Evolutionary conservation across 352 stramenopile genomes (phyloP), one percentile per base, ranked within the genome.

Genomic region (Phytophthora palmivora): DNA sequence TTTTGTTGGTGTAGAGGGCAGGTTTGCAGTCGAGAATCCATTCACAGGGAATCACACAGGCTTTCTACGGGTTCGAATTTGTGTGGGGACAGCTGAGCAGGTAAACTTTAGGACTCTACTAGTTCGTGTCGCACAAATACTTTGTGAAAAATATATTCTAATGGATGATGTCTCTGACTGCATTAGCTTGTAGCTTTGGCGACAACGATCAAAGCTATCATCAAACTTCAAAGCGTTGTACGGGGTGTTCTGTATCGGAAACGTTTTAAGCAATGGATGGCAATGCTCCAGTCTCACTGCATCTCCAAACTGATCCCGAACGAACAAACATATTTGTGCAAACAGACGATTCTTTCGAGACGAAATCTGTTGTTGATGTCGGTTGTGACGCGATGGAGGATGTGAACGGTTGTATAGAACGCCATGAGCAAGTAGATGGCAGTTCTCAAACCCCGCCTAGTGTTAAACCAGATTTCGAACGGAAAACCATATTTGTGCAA

Each of bases 41-140:
- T 79, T 91, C 18, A 72, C 64, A 4, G 78, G 78, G 0, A 26
- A 55, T n/a, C 22, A 39, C 0, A 55, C 49, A n/a, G 82, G 82
- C 2, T 50, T 62, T 24, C 37, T 91, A 10, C 70, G 67, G 14
- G 50, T 63, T 43, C 58, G 70, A 30, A 34, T 82, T 24, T 75
- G 67, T 11, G 38, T 87, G 14, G 82, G 82, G 2, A 88, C 82
- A 26, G 68, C 73, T 21, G 77, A 91, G 19, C 82, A 91, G 62
- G 67, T 91, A 62, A 21, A 15, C 4, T 39, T 56, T 28, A 6
- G 24, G n/a, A n/a, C n/a, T n/a, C n/a, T n/a, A n/a, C n/a, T 6
- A 28, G 24, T 28, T 3, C 24, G 6, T 6, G 6, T 28, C 24
- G 24, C 24, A 28, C 24, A 28, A 3, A 28, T 28, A 28, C 24